A percentile compares a stretch with the other conserved stretches of the same genome.
Evolutionary conservation across 495 filamentous ascomycete genomes (phyloP).

Genomic region (Aspergillus incahuasiensis): DNA sequence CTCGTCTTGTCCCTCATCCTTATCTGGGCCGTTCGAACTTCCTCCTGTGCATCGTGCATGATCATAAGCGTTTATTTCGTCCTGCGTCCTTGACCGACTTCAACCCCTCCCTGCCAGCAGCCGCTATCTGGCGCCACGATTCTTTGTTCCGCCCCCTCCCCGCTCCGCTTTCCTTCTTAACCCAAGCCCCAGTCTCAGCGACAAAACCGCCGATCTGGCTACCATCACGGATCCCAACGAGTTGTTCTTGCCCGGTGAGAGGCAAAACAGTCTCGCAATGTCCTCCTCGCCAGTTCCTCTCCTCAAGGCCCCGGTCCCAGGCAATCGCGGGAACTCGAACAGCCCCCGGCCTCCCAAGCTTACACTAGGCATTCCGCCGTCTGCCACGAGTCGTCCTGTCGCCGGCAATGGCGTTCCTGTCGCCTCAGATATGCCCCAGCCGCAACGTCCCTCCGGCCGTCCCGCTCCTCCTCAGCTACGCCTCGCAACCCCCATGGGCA

Average conservation of each 20-base stretch:
- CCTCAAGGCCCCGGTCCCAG: conserved; percentile 77
- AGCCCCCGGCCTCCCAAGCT: conserved; percentile 67
- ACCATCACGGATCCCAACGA: conserved; percentile 44
- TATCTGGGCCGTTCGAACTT: not conserved
- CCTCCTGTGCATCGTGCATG: not conserved
- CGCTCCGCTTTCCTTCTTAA: conserved; percentile 14
- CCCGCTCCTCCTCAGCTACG: conserved; percentile 67
- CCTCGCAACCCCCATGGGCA: conserved; percentile 81
- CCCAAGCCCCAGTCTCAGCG: conserved; percentile 11
- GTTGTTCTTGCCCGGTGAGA: conserved; percentile 45
- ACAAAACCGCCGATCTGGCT: conserved; percentile 36
- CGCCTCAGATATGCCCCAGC: conserved; percentile 25
- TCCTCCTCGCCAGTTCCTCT: conserved; percentile 68
- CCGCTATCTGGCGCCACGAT: conserved; percentile 20
- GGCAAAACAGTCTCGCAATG: conserved; percentile 60
- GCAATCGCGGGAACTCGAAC: conserved; percentile 55
- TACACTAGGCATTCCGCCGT: conserved; percentile 82
- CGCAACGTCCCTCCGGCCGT: conserved; percentile 37
- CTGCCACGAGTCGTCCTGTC: conserved; percentile 70
- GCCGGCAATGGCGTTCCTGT: conserved; percentile 32
- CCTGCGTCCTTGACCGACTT: conserved; percentile 5
- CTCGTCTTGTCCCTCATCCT: not conserved
- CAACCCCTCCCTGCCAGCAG: conserved; percentile 14
- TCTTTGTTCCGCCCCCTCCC: conserved; percentile 18
- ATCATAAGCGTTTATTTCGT: not conserved